Base-by-base conservation (phyloP, 305 asterid species). In the Petunia hybrid region DNA sequence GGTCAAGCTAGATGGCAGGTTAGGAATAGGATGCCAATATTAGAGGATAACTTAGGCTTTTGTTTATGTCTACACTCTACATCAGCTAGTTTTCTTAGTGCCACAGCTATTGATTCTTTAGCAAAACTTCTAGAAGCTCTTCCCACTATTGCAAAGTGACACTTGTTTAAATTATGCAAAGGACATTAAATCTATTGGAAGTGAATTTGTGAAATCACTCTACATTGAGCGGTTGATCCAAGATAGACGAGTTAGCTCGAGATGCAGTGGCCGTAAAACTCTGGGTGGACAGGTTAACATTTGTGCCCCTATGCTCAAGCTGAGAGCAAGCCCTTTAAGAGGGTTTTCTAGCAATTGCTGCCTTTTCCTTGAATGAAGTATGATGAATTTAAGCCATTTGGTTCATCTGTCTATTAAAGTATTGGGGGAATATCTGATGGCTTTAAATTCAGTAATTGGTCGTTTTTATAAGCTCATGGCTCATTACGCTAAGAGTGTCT, bases 21-120 rank as follows among this genome's bases (percentile, higher is more conserved):
- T 69, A 69, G 2, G 76, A 45, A 43, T 45, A 69, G 2, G 76
- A 45, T 69, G 59, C 60, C 77, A 70, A 70, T 48, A 5, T 16
- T 46, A 46, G 46, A 31, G 41, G 16, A 70, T 3, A 45, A 22
- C 10, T 70, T 38, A 70, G 77, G 42, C 5, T 70, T 70, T 46
- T 70, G 10, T 4, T 2, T 70, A 69, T 69, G 42, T 70, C 5
- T 45, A 10, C 60, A 65, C 39, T 70, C 5, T 45, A 12, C 60
- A 65, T 65, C 45, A 70, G 60, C 60, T 22, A 70, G 60, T 70
- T 45, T 3, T 55, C 61, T 56, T 70, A 42, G 60, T 70, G 77
- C 31, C 42, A 46, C 9, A 70, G 77, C 42, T 70, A 39, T 22
- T 70, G 42, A 9, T 8, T 5, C 45, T 22, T 31, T 51, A 10